Evolutionary conservation across 805 yeast species (phyloP).

Genomic region (Peterozyma toletana): DNA sequence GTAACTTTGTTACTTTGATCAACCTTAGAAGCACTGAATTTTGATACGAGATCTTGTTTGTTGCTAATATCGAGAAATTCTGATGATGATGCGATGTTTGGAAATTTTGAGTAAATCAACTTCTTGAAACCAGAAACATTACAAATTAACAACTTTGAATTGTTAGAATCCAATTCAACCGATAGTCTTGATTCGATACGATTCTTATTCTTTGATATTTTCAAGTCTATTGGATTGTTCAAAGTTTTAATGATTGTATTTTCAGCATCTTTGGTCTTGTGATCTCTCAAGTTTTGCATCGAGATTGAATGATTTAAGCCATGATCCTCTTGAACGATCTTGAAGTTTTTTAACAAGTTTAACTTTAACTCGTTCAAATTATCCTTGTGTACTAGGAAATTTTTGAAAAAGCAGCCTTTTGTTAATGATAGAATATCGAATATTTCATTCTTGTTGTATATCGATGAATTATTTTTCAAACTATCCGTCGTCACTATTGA

Average conservation of each 20-base stretch:
- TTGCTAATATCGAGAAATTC: too few relatives aligned
- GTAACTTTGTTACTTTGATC: too few relatives aligned
- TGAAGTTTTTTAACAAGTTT: conserved; percentile 34
- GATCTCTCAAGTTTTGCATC: background rate
- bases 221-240: conserved; percentile 20
- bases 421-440: conserved; percentile 29
- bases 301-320: conserved; percentile 6
- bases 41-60: too few relatives aligned
- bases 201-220: too few relatives aligned
- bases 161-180: too few relatives aligned
- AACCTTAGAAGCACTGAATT: too few relatives aligned
- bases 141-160: too few relatives aligned
- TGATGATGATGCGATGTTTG: too few relatives aligned
- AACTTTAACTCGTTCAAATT: conserved; percentile 48
- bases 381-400: conserved; percentile 55
- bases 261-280: conserved; percentile 7
- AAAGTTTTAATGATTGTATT: background rate
- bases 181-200: too few relatives aligned
- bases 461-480: conserved; percentile 9
- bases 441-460: conserved; percentile 17
- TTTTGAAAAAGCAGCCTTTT: conserved; percentile 26
- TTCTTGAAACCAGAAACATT: too few relatives aligned
- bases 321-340: conserved; percentile 25
- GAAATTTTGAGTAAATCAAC: too few relatives aligned
- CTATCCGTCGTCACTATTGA: background rate